Evolutionary conservation across 129 eudicot species (phyloP).

Genomic region (Tanacetum coccineum): DNA sequence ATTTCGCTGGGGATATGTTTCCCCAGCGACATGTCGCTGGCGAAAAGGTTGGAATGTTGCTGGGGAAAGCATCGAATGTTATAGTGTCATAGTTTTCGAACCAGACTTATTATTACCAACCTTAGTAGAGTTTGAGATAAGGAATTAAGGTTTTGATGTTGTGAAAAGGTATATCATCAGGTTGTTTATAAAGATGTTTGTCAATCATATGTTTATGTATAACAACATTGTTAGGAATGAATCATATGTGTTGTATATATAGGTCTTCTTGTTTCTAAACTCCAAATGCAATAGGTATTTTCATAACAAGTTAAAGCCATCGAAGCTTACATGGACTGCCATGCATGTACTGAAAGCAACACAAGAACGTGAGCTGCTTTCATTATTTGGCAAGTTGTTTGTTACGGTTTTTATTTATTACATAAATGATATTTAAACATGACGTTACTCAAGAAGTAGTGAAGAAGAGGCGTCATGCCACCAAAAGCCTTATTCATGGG

Average conservation of each 20-base stretch:
- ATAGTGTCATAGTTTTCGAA: too few relatives aligned
- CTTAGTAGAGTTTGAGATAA: too few relatives aligned
- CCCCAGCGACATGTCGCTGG: too few relatives aligned
- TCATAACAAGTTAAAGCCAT: slow-evolving; percentile 52
- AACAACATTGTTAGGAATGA: neutral
- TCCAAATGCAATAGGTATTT: slow-evolving; percentile 67
- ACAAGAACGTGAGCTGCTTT: slow-evolving; percentile 42
- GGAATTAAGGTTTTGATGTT: too few relatives aligned
- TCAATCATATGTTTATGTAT: neutral
- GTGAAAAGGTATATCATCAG: too few relatives aligned
- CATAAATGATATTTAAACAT: slow-evolving; percentile 6
- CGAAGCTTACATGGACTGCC: slow-evolving; percentile 65
- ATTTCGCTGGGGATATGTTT: too few relatives aligned
- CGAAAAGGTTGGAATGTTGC: too few relatives aligned
- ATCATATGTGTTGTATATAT: neutral
- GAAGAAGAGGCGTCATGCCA: slow-evolving; percentile 56
- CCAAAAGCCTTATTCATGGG: slow-evolving; percentile 61
- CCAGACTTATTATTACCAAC: too few relatives aligned
- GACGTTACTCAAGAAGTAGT: slow-evolving; percentile 54
- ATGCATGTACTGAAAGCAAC: slow-evolving; percentile 62
- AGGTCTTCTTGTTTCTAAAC: slow-evolving; percentile 61
- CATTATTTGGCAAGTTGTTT: neutral
- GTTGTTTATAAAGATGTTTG: too few relatives aligned
- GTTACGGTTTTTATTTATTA: neutral
- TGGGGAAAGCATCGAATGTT: too few relatives aligned